Evolutionary conservation across 208 protist genomes (phyloP), one percentile per base, ranked within the genome.

Genomic region (Strigomonas oncopelti): DNA sequence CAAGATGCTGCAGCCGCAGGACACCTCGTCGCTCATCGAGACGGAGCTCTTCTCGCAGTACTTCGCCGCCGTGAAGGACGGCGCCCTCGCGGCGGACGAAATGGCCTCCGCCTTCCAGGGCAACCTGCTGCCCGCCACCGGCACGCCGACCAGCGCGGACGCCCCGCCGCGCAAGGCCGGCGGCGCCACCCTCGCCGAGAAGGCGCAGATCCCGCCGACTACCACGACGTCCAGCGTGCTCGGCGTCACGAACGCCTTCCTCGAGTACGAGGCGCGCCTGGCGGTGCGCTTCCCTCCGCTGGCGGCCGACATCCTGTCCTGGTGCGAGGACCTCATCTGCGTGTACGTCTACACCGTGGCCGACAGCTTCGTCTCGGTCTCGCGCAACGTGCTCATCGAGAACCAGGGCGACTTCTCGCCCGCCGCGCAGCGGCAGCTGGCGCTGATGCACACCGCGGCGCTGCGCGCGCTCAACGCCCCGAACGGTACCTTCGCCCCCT

Each of bases 361-460:
- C 38, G 90, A 91, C 71, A 95, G 83, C 76, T 95, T 95, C 69
- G 85, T 95, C 36, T 92, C 87, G 22, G 77, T 91, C 51, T 93
- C 90, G 0, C 74, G 83, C 45, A 79, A 54, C 28, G 83, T 92
- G 53, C 80, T 73, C 8, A 73, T 95, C 53, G 86, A 92, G 70
- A 60, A 88, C 38, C 90, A 95, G 65, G 80, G 75, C 45, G 81
- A 91, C 67, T 79, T 92, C 58, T 85, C 85, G 13, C 59, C 59
- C 22, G 24, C 53, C 1, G 62, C 77, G 34, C 85, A 90, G 72
- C 69, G 67, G 8, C 65, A 77, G 22, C 65, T 94, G 38, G 62
- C 69, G 20, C 65, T 83, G 61, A 80, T 90, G 75, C 85, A 76
- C 58, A 68, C 67, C 16, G 61, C 69, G 28, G 82, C 68, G 18